A percentile compares a stretch with the other conserved stretches of the same genome.
phyloP scores from a whole-genome alignment of 768 basidiomycete genomes.

The Auricularia sp. region DNA sequence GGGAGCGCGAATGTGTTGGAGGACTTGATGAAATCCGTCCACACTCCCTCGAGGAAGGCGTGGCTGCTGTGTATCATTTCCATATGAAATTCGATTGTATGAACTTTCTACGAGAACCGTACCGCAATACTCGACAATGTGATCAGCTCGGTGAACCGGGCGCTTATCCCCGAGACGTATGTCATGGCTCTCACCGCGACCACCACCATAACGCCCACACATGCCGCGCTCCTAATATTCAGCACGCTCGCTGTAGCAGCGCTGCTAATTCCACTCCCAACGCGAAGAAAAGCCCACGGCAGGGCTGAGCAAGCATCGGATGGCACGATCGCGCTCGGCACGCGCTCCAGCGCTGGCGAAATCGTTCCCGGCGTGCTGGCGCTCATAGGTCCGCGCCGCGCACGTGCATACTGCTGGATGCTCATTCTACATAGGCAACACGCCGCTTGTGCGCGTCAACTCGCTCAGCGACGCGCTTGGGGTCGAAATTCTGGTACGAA shows the following conservation, averaged over 20 bases:
- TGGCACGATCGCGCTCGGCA: background rate
- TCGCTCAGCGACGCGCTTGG: conserved; percentile 85
- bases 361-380: conserved; percentile 72
- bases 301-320: background rate
- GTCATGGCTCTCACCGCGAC: background rate
- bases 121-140: too few species aligned
- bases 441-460: conserved; percentile 83
- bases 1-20: too few species aligned
- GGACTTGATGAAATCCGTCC: too few species aligned
- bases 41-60: too few species aligned
- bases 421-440: conserved; percentile 56
- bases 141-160: too few species aligned
- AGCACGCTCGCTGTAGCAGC: background rate
- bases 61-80: too few species aligned
- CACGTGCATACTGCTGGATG: background rate
- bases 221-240: background rate
- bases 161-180: too few species aligned
- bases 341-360: too few species aligned
- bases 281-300: too few species aligned
- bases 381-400: conserved; percentile 54
- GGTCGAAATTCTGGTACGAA: conserved; percentile 71
- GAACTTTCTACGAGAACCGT: too few species aligned
- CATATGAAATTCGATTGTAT: too few species aligned
- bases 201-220: background rate
- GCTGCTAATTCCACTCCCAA: background rate